Evolutionary conservation across 441 rosid species (phyloP), one percentile per base, ranked within the genome.

Genomic region (Raphanus hybrid): DNA sequence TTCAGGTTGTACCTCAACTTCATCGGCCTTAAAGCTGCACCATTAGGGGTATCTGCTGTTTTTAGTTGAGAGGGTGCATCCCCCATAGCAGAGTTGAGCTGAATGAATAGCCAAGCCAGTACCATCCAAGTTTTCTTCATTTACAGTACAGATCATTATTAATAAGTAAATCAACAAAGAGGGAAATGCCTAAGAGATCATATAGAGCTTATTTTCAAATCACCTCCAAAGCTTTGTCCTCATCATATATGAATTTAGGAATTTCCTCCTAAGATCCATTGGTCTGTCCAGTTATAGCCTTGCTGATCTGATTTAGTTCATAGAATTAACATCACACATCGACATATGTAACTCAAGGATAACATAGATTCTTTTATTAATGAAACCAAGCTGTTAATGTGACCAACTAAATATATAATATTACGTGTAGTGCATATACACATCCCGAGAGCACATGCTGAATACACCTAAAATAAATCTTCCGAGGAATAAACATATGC

Each of bases 151-250:
- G 5, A 34, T 1, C 39, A 5, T 16, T 8, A 39, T 50, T 37
- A 27, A 35, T 10, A 75, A 34, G 52, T 45, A 58, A 41, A 57
- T 11, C 66, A 43, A 34, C 39, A 34, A 34, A 34, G 39, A 34
- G 39, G 39, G 5, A 43, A 43, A 43, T 43, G 0, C 11, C 10
- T 7, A 58, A 9, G 64, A 60, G 35, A 59, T 10, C 1, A 60
- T 4, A 54, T 57, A 57, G 45, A 8, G 32, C 9, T 34, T 4
- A 71, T 18, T 23, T 73, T 2, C 45, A 57, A 55, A 83, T 86
- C 75, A 87, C 98, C 93, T 94, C 98, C 77, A 92, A 81, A 82
- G 93, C 93, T 77, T 92, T 94, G 73, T 91, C 98, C 85, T 92
- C 98, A 65, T 94, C 96, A 26, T 91, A 91, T 39, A 94, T 88